phyloP scores from a whole-genome alignment of 768 basidiomycete genomes.

The Lactarius akahatsu region DNA sequence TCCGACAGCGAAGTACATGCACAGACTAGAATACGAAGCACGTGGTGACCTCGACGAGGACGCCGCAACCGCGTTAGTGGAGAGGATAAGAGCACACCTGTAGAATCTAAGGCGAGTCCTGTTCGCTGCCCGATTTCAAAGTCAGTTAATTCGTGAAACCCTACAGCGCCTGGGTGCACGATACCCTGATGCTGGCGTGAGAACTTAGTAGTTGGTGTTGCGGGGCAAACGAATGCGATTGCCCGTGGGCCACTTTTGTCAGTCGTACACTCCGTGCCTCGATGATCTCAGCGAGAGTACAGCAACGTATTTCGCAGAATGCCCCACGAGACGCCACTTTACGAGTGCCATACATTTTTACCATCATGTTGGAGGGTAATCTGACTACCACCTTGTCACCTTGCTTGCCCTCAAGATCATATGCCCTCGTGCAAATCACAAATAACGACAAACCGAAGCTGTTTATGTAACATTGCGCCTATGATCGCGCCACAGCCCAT shows the following conservation, averaged over 20 bases:
- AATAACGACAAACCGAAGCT: too few relatives aligned
- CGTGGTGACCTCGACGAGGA: conserved; percentile 61
- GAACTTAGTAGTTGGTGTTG: neutral
- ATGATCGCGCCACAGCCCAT: too few relatives aligned
- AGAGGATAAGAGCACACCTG: conserved; percentile 39
- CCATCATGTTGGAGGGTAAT: too few relatives aligned
- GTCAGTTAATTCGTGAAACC: neutral
- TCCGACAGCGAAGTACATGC: conserved; percentile 53
- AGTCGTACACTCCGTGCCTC: too few relatives aligned
- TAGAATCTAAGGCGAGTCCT: conserved; percentile 5
- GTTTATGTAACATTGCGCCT: too few relatives aligned
- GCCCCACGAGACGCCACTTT: too few relatives aligned
- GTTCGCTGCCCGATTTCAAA: neutral
- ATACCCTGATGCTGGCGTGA: neutral
- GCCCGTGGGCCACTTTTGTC: neutral
- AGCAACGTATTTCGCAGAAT: too few relatives aligned
- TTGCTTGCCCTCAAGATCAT: too few relatives aligned
- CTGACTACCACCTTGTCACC: too few relatives aligned
- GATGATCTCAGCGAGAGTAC: too few relatives aligned
- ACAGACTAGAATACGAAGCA: conserved; percentile 56
- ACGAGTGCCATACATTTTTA: too few relatives aligned
- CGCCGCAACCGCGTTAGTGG: conserved; percentile 47
- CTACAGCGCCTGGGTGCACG: neutral
- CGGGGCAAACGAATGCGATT: neutral
- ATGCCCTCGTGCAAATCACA: too few relatives aligned